phyloP scores from a whole-genome alignment of 148 eudicot genomes.

The Rhododendron vialii region DNA sequence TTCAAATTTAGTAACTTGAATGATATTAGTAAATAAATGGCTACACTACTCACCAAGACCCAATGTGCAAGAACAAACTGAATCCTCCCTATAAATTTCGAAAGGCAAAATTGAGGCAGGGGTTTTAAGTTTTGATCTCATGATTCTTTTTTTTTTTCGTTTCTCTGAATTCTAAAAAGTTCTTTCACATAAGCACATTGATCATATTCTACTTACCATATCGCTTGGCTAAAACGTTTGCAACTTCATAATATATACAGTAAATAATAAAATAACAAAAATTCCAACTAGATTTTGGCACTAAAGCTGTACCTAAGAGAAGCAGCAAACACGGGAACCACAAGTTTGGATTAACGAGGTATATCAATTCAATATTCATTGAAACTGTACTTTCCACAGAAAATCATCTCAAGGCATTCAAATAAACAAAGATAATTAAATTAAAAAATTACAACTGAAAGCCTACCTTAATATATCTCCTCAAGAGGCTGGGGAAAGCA shows the following conservation, averaged over 20 bases:
- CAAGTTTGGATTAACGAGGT: neutral
- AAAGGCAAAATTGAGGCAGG: neutral
- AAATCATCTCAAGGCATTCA: neutral
- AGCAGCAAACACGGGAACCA: slow-evolving; percentile 3
- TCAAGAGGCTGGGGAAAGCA: slow-evolving; percentile 83
- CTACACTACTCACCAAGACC: neutral
- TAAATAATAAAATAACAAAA: neutral
- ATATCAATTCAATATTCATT: neutral
- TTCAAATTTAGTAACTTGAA: neutral
- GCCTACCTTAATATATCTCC: slow-evolving; percentile 89
- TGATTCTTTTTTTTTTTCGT: neutral
- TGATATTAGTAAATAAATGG: neutral
- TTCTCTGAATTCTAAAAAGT: neutral
- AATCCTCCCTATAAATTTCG: neutral
- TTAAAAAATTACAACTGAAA: neutral
- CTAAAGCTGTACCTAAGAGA: neutral
- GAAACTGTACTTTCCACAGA: neutral
- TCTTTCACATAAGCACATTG: neutral
- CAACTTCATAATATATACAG: neutral
- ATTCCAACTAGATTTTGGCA: neutral
- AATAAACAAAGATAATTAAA: neutral
- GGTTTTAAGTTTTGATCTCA: neutral
- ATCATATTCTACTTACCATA: neutral
- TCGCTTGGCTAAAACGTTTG: neutral
- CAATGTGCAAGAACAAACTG: neutral